Percentiles rank a stretch among this genome's conserved stretches.
Conservation (phyloP, 202 grass and related monocot species). For the Sporobolus alterniflorus region DNA sequence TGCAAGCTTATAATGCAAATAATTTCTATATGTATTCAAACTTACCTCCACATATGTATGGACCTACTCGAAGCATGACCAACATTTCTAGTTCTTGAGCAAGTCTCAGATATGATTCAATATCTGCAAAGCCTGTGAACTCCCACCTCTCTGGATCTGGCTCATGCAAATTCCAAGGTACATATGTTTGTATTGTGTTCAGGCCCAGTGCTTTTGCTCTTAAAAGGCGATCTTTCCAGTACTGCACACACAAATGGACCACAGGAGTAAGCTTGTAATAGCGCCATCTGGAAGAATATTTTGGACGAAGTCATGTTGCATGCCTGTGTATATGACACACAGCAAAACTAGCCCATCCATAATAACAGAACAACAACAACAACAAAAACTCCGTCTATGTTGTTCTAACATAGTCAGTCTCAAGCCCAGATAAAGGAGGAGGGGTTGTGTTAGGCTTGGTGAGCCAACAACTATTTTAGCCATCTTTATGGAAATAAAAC, state of each 20-base stretch:
- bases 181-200: conserved; percentile 94
- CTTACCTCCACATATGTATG: conserved; percentile 96
- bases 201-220: conserved; percentile 91
- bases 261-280: conserved; percentile 18
- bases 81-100: conserved; percentile 85
- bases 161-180: conserved; percentile 98
- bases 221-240: conserved; percentile 93
- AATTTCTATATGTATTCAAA: conserved; percentile 10
- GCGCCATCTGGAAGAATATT: conserved; percentile 8
- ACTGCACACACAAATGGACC: conserved; percentile 55
- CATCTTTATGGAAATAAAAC: too few species aligned
- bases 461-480: too few species aligned
- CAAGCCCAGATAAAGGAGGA: too few species aligned
- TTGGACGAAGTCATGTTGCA: neutral
- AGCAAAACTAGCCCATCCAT: neutral
- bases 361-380: too few species aligned
- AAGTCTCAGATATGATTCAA: conserved; percentile 85
- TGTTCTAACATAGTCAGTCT: too few species aligned
- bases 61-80: conserved; percentile 88
- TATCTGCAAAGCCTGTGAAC: conserved; percentile 71
- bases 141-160: conserved; percentile 67
- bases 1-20: neutral
- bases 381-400: too few species aligned
- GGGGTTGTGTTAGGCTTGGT: too few species aligned
- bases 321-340: neutral